These are phyloP conservation scores for Lactarius hatsudake DNA, from an alignment of 768 basidiomycete genomes.

Conservation along the genomic window DNA sequence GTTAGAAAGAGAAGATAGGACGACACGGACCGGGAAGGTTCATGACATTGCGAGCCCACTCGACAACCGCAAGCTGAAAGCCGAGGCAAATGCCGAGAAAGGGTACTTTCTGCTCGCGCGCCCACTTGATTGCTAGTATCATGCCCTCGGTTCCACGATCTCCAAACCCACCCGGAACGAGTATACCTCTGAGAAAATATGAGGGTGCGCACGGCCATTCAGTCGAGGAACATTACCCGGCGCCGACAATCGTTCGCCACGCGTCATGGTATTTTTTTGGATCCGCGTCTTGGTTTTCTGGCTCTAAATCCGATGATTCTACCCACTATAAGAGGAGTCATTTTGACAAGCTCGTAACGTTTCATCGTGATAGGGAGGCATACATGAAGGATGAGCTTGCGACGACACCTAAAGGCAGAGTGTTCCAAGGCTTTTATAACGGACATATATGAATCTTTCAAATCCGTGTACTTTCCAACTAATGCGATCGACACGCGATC, in stretches of 20 bases:
- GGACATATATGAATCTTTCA: conserved; percentile 98
- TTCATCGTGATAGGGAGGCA: conserved; percentile 30
- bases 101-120: conserved; percentile 89
- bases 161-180: conserved; percentile 97
- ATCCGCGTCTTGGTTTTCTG: conserved; percentile 69
- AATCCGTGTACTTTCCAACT: conserved; percentile 95
- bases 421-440: conserved; percentile 97
- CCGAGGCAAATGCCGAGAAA: conserved; percentile 97
- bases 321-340: conserved; percentile 67
- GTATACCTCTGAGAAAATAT: conserved; percentile 67
- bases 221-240: conserved; percentile 53
- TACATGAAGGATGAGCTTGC: conserved; percentile 80
- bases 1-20: neutral
- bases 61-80: conserved; percentile 94
- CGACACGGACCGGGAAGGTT: conserved; percentile 55
- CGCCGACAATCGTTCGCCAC: conserved; percentile 88
- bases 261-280: conserved; percentile 94
- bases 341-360: neutral
- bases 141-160: conserved; percentile 93
- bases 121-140: conserved; percentile 97
- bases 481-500: conserved; percentile 87
- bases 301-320: conserved; percentile 88
- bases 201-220: conserved; percentile 13
- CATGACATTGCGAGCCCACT: conserved; percentile 88
- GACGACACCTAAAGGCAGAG: conserved; percentile 87